Percentiles rank a stretch among this genome's conserved stretches.
Evolutionary conservation across 2,329 filamentous ascomycete species (phyloP).

Genomic region (Diaporthe aspalathi): DNA sequence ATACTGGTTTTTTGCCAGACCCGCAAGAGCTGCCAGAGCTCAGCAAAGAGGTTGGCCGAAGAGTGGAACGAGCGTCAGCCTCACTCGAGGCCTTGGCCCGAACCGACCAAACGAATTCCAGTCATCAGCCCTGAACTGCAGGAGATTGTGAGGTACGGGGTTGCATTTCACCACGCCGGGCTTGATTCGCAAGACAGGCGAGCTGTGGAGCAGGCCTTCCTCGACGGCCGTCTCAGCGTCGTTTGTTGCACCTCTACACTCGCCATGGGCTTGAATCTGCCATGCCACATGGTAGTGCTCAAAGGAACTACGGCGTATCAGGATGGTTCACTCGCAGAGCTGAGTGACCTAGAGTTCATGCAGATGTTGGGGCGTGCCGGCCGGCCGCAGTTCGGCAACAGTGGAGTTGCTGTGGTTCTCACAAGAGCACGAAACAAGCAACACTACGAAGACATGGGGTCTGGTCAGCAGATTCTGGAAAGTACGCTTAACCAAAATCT

Average conservation of each 20-base stretch:
- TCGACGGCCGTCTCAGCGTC: constrained; percentile 78
- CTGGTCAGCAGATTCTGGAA: constrained; percentile 79
- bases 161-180: constrained; percentile 87
- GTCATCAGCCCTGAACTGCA: constrained; percentile 72
- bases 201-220: constrained; percentile 74
- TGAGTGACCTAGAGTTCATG: constrained; percentile 86
- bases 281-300: constrained; percentile 84
- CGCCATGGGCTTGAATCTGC: constrained; percentile 85
- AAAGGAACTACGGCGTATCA: constrained; percentile 81
- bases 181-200: constrained; percentile 73
- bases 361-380: constrained; percentile 91
- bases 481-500: constrained; percentile 83
- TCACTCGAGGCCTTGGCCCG: constrained; percentile 71
- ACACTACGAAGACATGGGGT: constrained; percentile 79
- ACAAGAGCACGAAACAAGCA: constrained; percentile 73
- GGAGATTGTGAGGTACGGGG: constrained; percentile 62
- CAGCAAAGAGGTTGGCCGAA: constrained; percentile 74
- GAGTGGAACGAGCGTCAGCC: constrained; percentile 67
- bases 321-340: constrained; percentile 72
- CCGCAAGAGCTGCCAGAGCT: constrained; percentile 74
- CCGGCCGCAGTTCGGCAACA: constrained; percentile 83
- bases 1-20: constrained; percentile 89
- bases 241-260: constrained; percentile 91
- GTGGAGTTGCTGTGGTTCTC: constrained; percentile 82
- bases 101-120: constrained; percentile 61